A percentile compares a stretch with the other conserved stretches of the same genome.
Conservation (phyloP, 164 flowering plant species). For the Aristolochia fimbriata region DNA sequence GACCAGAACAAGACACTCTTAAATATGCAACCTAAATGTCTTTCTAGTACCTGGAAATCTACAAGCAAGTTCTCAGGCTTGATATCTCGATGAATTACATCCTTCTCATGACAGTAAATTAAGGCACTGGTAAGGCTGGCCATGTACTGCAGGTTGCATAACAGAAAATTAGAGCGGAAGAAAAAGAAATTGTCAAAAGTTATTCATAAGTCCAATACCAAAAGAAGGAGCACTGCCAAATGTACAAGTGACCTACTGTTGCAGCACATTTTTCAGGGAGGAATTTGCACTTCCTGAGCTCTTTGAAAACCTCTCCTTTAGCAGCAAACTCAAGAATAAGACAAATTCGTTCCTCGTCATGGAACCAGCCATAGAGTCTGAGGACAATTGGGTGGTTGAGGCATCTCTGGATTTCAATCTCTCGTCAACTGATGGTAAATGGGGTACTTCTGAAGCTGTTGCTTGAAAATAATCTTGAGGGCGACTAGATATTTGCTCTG, state of each 20-base stretch:
- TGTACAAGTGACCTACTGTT: slow-evolving; percentile 20
- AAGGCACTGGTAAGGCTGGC: slow-evolving; percentile 77
- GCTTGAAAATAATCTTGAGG: slow-evolving; percentile 69
- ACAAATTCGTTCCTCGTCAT: slow-evolving; percentile 54
- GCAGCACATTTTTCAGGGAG: slow-evolving; percentile 70
- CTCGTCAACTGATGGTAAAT: slow-evolving; percentile 65
- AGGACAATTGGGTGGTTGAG: slow-evolving; percentile 73
- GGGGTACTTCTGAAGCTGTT: slow-evolving; percentile 58
- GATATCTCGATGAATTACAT: slow-evolving; percentile 95
- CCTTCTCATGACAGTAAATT: slow-evolving; percentile 81
- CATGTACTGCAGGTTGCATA: slow-evolving; percentile 45
- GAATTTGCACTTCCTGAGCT: slow-evolving; percentile 36
- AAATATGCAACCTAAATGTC: neutral
- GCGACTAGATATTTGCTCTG: slow-evolving; percentile 77
- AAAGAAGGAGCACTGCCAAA: too few relatives aligned
- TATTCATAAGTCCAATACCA: too few relatives aligned
- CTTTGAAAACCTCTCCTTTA: slow-evolving; percentile 64
- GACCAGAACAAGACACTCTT: neutral
- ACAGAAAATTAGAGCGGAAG: neutral
- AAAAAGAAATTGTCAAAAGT: too few relatives aligned
- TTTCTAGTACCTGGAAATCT: slow-evolving; percentile 62
- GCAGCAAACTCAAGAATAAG: slow-evolving; percentile 78
- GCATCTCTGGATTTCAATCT: slow-evolving; percentile 71
- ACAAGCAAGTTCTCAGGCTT: slow-evolving; percentile 95
- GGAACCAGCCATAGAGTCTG: slow-evolving; percentile 77